Evolutionary conservation across 371 early-diverging fungal genomes (phyloP).

Genomic region (Dichotomocladium elegans): DNA sequence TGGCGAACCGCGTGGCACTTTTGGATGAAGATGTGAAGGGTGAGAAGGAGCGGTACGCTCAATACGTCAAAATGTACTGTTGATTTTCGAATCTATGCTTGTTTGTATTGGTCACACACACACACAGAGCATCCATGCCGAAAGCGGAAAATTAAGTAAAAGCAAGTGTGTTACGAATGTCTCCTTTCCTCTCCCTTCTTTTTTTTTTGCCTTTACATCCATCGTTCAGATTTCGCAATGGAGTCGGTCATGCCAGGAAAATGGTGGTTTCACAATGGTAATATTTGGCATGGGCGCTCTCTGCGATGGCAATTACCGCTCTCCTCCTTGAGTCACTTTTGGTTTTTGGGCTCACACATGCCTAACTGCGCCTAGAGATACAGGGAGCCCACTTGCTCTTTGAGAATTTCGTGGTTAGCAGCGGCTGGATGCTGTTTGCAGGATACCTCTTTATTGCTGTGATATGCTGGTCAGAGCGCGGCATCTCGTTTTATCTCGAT

Average conservation of each 20-base stretch:
- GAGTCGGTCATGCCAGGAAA: conserved; percentile 7
- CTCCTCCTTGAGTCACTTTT: not conserved
- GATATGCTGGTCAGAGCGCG: conserved; percentile 30
- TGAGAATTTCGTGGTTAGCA: conserved; percentile 18
- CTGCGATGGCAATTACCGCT: not conserved
- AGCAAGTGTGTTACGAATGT: not conserved
- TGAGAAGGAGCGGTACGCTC: conserved; percentile 40
- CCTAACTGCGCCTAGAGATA: conserved; percentile 12
- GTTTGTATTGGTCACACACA: too few relatives aligned
- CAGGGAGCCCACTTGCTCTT: conserved; percentile 29
- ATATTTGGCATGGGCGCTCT: not conserved
- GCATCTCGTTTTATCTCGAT: conserved; percentile 18
- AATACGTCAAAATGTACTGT: conserved; percentile 23
- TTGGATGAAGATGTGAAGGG: conserved; percentile 57
- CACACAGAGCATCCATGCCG: too few relatives aligned
- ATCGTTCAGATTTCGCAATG: not conserved
- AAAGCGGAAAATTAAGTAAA: not conserved
- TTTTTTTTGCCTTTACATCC: not conserved
- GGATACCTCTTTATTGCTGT: conserved; percentile 23
- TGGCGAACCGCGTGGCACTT: conserved; percentile 55
- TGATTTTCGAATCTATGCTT: too few relatives aligned
- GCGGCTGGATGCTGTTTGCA: conserved; percentile 4
- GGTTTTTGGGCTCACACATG: not conserved
- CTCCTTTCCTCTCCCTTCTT: not conserved
- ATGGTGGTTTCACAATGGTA: conserved; percentile 33